A percentile compares a stretch with the other conserved stretches of the same genome.
Conservation (phyloP, 176 grass and related monocot genomes). For the Eragrostis curvula region DNA sequence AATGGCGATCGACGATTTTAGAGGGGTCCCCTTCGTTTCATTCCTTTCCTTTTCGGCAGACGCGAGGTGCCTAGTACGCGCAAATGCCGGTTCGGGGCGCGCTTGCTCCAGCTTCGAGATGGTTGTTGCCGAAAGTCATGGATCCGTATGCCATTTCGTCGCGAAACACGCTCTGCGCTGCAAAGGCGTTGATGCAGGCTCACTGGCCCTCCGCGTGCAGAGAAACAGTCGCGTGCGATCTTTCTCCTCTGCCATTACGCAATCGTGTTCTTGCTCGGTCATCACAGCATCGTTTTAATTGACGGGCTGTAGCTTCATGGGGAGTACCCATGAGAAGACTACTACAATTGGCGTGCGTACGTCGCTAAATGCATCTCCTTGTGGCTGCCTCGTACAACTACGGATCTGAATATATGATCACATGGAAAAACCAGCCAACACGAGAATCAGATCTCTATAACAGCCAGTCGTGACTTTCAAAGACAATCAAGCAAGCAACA, state of each 20-base stretch:
- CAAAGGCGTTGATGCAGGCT: not conserved
- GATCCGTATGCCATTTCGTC: not conserved
- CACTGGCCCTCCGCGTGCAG: not conserved
- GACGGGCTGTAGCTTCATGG: not conserved
- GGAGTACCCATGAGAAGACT: not conserved
- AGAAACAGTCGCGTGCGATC: not conserved
- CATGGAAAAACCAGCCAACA: not conserved
- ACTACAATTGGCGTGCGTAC: no score
- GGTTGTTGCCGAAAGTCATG: not conserved
- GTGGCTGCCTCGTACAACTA: no score
- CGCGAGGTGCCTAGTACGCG: no score
- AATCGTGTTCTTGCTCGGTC: not conserved
- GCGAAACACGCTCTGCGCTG: not conserved
- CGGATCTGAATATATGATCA: not conserved
- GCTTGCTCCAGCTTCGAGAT: slow-evolving; percentile 27
- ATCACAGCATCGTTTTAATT: not conserved
- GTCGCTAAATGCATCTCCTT: no score
- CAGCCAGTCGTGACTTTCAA: not conserved
- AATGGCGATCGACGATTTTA: no score
- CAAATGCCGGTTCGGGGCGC: slow-evolving; percentile 2
- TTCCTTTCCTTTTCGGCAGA: not conserved
- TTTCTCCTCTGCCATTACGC: not conserved
- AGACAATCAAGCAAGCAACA: not conserved
- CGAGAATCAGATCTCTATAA: not conserved
- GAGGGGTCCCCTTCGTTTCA: no score